phyloP scores from a whole-genome alignment of 768 basidiomycete species.

The Termitomyces sp. region DNA sequence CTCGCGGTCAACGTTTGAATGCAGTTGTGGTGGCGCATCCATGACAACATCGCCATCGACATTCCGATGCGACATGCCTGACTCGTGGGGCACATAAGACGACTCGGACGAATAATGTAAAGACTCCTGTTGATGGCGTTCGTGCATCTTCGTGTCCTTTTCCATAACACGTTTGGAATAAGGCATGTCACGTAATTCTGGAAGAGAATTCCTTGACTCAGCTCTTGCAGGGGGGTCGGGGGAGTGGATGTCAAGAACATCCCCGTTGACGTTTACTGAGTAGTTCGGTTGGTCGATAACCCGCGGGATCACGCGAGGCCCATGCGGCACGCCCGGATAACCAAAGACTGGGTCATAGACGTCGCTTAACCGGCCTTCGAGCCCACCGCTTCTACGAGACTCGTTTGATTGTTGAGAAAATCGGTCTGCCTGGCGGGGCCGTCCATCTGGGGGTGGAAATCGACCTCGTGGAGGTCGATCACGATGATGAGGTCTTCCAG shows the following conservation, averaged over 20 bases:
- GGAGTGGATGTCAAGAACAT: not conserved
- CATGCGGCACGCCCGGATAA: slow-evolving; percentile 2
- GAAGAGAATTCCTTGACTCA: not conserved
- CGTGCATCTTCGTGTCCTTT: not conserved
- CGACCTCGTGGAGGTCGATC: slow-evolving; percentile 12
- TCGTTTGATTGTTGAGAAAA: slow-evolving; percentile 8
- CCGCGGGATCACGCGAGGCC: slow-evolving; percentile 13
- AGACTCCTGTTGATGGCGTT: not conserved
- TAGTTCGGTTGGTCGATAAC: slow-evolving; percentile 13
- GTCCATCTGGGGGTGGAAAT: not conserved
- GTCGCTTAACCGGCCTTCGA: slow-evolving; percentile 20
- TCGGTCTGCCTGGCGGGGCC: not conserved
- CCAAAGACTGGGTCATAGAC: slow-evolving; percentile 10
- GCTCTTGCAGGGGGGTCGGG: slow-evolving; percentile 4
- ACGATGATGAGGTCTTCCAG: slow-evolving; percentile 6
- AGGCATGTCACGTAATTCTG: not conserved
- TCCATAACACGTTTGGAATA: not conserved
- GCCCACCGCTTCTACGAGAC: slow-evolving; percentile 7
- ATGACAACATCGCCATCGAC: not conserved
- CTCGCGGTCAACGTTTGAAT: not conserved
- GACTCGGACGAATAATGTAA: not conserved
- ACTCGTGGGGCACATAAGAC: not conserved
- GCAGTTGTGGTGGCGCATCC: not conserved
- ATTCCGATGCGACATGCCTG: not conserved
- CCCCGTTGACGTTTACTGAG: not conserved